Percentiles rank a stretch among this genome's conserved stretches.
phyloP scores from a whole-genome alignment of 805 yeast genomes.

The Debaryomyces hansenii region DNA sequence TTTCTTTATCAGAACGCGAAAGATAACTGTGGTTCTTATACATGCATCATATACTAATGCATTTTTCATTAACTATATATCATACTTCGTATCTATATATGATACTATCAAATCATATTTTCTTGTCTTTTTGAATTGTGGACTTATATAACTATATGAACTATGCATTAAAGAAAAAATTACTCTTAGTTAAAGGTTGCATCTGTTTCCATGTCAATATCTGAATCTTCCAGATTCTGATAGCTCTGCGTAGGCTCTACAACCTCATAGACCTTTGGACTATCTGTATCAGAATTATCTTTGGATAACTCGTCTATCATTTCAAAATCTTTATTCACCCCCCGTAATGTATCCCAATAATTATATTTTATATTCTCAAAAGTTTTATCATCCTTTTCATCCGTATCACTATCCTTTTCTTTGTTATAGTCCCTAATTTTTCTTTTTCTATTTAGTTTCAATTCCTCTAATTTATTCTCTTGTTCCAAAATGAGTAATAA shows the following conservation, averaged over 20 bases:
- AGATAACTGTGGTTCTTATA: too few species aligned
- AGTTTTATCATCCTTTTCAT: slow-evolving; percentile 8
- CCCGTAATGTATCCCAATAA: slow-evolving; percentile 35
- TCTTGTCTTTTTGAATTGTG: too few species aligned
- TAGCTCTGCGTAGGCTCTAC: neutral
- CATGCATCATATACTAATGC: too few species aligned
- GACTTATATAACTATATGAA: too few species aligned
- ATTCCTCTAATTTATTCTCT: slow-evolving; percentile 25
- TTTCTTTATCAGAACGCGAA: too few species aligned
- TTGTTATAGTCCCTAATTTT: slow-evolving; percentile 1
- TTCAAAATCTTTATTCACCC: slow-evolving; percentile 23
- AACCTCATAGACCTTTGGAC: neutral
- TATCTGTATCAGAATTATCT: slow-evolving; percentile 1
- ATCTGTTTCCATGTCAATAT: slow-evolving; percentile 8
- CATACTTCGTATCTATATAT: too few species aligned
- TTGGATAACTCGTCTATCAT: slow-evolving; percentile 18
- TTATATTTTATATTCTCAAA: slow-evolving; percentile 27
- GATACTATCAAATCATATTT: too few species aligned
- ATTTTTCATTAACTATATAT: too few species aligned
- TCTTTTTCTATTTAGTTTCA: slow-evolving; percentile 12
- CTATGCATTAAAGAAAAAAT: too few species aligned
- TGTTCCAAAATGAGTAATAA: slow-evolving; percentile 23
- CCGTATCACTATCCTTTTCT: neutral
- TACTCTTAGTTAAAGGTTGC: too few species aligned
- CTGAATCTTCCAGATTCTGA: neutral